Base-by-base conservation (phyloP, 305 asterid genomes). In the Fraxinus baroniana region DNA sequence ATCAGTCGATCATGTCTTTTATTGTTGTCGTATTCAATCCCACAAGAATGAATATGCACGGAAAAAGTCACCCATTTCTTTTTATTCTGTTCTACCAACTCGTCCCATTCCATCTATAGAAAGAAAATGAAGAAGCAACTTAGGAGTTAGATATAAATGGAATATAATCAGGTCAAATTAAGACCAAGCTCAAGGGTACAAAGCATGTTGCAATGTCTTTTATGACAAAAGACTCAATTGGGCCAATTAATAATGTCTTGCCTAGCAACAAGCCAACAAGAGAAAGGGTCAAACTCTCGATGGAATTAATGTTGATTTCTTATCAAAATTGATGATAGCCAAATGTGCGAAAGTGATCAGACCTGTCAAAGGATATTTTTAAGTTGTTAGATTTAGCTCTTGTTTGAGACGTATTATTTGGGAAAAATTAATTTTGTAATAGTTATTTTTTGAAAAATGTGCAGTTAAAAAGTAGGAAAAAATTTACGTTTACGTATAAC, bases 251-350 rank as follows among this genome's bases (percentile, higher is more conserved):
- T 64, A 24, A 66, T 66, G 74, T 13, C 36, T 66, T 66, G 74
- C 74, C 36, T 28, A 68, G 37, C 20, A 12, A 68, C 18, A 68
- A 28, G 74, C 39, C 74, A 68, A 66, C 74, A 66, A 66, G 74
- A 26, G 28, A 66, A 66, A 66, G 39, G 37, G 18, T 10, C 8
- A 28, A 1, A 68, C 20, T 28, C 37, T 68, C 13, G 36, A 10
- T 68, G 74, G 74, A 68, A 28, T 68, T 68, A 28, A 26, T 68
- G 74, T 68, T 28, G 74, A 68, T 4, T 68, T 68, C 74, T 68
- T 10, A 30, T 17, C 52, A 78, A 78, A 78, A 28, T 24, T 32
- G 28, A 78, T 28, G 33, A 37, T 20, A 37, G 76, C 44, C 55
- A 79, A 62, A 33, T 36, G 55, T 79, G 10, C n/a, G 30, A 77